Conservation (phyloP, 345 rosid species). For the Excoecaria agallocha region DNA sequence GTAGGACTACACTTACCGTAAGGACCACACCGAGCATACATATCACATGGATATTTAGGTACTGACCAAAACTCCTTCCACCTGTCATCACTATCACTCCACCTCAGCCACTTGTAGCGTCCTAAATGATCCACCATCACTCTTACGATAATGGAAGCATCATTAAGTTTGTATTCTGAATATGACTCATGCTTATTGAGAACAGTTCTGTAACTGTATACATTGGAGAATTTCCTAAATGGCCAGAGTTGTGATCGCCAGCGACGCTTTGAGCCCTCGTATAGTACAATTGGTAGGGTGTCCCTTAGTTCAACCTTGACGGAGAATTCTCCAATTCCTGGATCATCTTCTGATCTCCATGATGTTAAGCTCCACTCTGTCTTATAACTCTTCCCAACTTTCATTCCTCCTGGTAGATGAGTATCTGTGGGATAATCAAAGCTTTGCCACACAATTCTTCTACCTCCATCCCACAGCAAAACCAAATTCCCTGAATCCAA, state of each 20-base stretch:
- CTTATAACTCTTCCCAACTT: neutral
- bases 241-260: neutral
- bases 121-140: neutral
- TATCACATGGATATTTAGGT: slow-evolving; percentile 4
- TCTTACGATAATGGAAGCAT: neutral
- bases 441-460: slow-evolving; percentile 33
- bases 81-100: neutral
- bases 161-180: neutral
- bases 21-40: neutral
- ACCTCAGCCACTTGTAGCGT: neutral
- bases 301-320: neutral
- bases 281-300: neutral
- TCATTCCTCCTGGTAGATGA: neutral
- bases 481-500: slow-evolving; percentile 30
- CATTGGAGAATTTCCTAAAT: neutral
- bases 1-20: neutral
- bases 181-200: neutral
- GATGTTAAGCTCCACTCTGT: neutral
- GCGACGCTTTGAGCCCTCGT: neutral
- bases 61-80: slow-evolving; percentile 8
- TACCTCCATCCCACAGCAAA: neutral
- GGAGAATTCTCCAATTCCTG: slow-evolving; percentile 4
- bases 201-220: neutral
- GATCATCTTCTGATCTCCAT: slow-evolving; percentile 13
- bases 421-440: slow-evolving; percentile 24